phyloP scores from a whole-genome alignment of 768 basidiomycete genomes.

The Clitopilus passeckerianus region DNA sequence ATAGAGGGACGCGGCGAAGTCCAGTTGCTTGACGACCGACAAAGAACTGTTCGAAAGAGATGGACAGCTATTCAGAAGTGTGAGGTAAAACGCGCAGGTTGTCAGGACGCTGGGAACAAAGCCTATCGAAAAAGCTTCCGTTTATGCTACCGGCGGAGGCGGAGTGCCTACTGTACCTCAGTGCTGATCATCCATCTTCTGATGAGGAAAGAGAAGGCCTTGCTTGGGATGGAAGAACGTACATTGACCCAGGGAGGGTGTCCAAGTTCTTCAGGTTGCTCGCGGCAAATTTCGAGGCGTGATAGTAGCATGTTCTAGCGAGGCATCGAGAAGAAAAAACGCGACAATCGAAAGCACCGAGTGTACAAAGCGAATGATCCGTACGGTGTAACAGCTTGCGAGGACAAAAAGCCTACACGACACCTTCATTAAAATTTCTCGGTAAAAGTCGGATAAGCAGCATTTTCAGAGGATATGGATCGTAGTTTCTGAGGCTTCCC shows the following conservation, averaged over 20 bases:
- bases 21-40: not conserved
- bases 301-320: not conserved
- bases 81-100: not conserved
- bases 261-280: not conserved
- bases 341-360: not conserved
- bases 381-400: not conserved
- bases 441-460: no score
- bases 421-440: no score
- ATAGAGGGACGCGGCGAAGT: not conserved
- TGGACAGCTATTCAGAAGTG: not conserved
- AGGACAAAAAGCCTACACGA: no score
- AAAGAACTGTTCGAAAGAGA: not conserved
- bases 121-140: not conserved
- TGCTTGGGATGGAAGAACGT: not conserved
- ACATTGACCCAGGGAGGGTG: not conserved
- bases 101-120: not conserved
- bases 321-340: not conserved
- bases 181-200: not conserved
- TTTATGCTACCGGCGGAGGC: conserved; percentile 1
- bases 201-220: not conserved
- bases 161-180: not conserved
- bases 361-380: not conserved
- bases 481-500: not conserved
- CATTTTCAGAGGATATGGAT: no score
- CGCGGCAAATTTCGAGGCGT: not conserved